Percentiles rank a stretch among this genome's conserved stretches.
These are phyloP conservation scores for Fusarium miscanthi DNA, from an alignment of 2,329 filamentous ascomycete species.

Conservation along the genomic window DNA sequence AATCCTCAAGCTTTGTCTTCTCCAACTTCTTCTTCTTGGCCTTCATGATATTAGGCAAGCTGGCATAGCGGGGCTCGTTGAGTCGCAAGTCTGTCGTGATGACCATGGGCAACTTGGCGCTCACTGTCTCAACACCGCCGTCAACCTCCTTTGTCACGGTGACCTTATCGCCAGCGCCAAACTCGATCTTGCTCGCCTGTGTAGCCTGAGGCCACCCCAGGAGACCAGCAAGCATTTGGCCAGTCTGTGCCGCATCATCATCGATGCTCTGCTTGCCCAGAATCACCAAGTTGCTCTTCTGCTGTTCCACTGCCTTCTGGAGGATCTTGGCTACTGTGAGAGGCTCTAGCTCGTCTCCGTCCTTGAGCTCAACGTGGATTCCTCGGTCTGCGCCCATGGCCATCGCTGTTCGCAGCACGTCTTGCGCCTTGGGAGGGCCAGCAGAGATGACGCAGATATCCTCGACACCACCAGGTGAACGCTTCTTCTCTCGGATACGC, in stretches of 20 bases:
- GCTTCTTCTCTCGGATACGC: conserved; percentile 89
- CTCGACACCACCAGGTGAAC: conserved; percentile 77
- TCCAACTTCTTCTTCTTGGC: conserved; percentile 99
- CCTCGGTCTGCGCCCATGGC: conserved; percentile 96
- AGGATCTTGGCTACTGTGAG: conserved; percentile 93
- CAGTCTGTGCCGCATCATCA: conserved; percentile 94
- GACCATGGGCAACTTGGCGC: conserved; percentile 87
- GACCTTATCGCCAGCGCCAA: conserved; percentile 76
- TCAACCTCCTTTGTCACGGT: conserved; percentile 93
- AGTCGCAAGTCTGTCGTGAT: conserved; percentile 94
- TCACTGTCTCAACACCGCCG: conserved; percentile 91
- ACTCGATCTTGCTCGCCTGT: conserved; percentile 85
- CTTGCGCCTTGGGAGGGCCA: conserved; percentile 86
- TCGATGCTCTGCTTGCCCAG: conserved; percentile 99
- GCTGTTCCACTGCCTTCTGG: conserved; percentile 79
- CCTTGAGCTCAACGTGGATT: conserved; percentile 85
- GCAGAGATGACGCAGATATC: conserved; percentile 93
- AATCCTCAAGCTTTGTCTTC: conserved; percentile 88
- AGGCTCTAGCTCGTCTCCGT: conserved; percentile 84
- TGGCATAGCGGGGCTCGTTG: conserved; percentile 96
- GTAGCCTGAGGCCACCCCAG: conserved; percentile 95
- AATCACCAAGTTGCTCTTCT: conserved; percentile 91
- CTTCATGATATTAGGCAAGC: conserved; percentile 99
- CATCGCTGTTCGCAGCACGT: conserved; percentile 95
- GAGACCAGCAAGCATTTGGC: conserved; percentile 95